A percentile compares a stretch with the other conserved stretches of the same genome.
Evolutionary conservation across 257 asterid genomes (phyloP).

Genomic region (Capsicum pubescens): DNA sequence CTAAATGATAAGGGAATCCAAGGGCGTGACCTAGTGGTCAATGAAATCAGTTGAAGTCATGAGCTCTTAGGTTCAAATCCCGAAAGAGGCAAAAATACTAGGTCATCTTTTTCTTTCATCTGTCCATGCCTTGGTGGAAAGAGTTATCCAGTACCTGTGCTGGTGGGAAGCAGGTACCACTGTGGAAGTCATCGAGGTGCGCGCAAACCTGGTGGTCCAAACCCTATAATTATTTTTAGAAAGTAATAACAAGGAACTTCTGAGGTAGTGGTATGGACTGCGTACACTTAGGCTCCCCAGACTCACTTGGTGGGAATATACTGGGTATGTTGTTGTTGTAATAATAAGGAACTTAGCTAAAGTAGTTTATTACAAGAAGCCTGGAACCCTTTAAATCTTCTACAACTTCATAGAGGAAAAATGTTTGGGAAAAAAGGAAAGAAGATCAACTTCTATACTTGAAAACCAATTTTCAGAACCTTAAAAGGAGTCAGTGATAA

Average conservation of each 20-base stretch:
- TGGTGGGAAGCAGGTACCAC: background rate
- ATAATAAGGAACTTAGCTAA: conserved; percentile 18
- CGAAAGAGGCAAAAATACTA: background rate
- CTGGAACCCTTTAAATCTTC: background rate
- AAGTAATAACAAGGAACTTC: conserved; percentile 19
- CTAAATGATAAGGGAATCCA: background rate
- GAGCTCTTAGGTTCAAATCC: background rate
- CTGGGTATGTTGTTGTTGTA: background rate
- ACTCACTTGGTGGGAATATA: too few relatives aligned
- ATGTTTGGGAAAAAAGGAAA: background rate
- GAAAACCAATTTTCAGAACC: background rate
- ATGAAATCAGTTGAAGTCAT: background rate
- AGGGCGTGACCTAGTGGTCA: background rate
- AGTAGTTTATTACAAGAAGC: background rate
- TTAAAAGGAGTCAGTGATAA: conserved; percentile 5
- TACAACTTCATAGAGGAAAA: background rate
- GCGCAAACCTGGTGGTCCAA: background rate
- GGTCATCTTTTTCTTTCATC: background rate
- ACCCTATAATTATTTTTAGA: background rate
- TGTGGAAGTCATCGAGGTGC: background rate
- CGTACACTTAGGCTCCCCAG: too few relatives aligned
- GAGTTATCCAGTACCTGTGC: background rate
- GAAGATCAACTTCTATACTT: background rate
- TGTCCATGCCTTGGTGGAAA: background rate
- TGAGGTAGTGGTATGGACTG: too few relatives aligned